These are phyloP conservation scores for Claviceps pazoutovae DNA, from an alignment of 2,329 filamentous ascomycete species.

Conservation along the genomic window DNA sequence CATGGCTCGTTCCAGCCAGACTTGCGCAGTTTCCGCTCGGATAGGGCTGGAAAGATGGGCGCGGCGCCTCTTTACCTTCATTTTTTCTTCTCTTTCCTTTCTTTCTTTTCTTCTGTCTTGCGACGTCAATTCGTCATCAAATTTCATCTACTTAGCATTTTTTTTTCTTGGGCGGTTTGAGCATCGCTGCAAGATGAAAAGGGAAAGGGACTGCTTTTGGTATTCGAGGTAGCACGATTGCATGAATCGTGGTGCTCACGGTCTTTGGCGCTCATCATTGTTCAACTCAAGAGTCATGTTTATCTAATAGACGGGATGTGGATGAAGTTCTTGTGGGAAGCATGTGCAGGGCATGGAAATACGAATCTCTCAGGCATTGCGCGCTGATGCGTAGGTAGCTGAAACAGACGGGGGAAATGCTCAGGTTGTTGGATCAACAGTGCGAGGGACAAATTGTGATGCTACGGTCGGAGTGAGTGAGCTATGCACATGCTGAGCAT, in stretches of 20 bases:
- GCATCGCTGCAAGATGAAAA: slow-evolving; percentile 6
- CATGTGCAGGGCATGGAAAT: neutral
- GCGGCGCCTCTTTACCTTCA: neutral
- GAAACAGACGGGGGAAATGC: slow-evolving; percentile 10
- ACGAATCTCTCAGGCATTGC: neutral
- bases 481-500: too few relatives aligned
- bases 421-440: slow-evolving; percentile 2
- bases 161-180: slow-evolving; percentile 3
- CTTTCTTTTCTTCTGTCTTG: neutral
- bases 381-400: slow-evolving; percentile 2
- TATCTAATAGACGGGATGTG: neutral
- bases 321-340: neutral
- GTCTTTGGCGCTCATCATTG: neutral
- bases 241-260: neutral
- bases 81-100: neutral
- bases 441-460: too few relatives aligned
- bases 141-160: slow-evolving; percentile 5
- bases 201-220: neutral
- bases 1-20: neutral
- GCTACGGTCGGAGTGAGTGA: neutral
- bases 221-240: neutral
- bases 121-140: neutral
- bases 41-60: neutral
- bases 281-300: neutral
- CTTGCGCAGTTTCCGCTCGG: neutral